These are phyloP conservation scores for Microbotryum violaceum DNA, from an alignment of 1,284 basidiomycete genomes.

Conservation along the genomic window DNA sequence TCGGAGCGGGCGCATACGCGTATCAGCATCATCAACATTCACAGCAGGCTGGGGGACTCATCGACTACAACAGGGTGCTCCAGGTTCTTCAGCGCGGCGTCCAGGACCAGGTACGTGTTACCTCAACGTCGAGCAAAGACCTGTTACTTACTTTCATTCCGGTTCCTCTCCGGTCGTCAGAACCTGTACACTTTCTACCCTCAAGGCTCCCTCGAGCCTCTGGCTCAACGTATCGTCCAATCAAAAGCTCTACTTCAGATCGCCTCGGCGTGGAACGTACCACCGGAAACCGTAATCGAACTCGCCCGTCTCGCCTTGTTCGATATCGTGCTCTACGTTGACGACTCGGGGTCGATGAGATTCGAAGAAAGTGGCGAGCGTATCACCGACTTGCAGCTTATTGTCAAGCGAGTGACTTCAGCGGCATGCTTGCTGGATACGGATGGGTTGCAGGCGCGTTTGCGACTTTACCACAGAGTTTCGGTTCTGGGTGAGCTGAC, in stretches of 20 bases:
- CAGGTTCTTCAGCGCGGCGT: constrained; percentile 10
- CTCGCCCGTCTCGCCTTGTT: constrained; percentile 42
- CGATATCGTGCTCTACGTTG: constrained; percentile 39
- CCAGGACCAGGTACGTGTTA: background rate
- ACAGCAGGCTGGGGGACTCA: too few species aligned
- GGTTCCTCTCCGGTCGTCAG: constrained; percentile 31
- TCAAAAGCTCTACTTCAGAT: constrained; percentile 43
- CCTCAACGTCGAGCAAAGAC: too few species aligned
- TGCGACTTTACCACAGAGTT: too few species aligned
- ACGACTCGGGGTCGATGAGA: constrained; percentile 39
- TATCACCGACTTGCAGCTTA: background rate
- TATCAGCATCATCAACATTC: too few species aligned
- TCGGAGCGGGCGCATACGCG: background rate
- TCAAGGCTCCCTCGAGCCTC: constrained; percentile 41
- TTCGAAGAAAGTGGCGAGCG: background rate
- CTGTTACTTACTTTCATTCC: too few species aligned
- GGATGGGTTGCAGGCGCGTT: background rate
- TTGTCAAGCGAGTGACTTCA: background rate
- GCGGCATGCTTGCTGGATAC: background rate
- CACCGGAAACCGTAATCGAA: constrained; percentile 44
- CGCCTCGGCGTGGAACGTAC: constrained; percentile 44
- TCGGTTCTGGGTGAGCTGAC: background rate
- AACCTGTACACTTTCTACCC: constrained; percentile 45
- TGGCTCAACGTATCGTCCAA: constrained; percentile 43
- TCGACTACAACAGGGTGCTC: constrained; percentile 7